Evolutionary conservation across 257 asterid genomes (phyloP).

Genomic region (Striga asiatica): DNA sequence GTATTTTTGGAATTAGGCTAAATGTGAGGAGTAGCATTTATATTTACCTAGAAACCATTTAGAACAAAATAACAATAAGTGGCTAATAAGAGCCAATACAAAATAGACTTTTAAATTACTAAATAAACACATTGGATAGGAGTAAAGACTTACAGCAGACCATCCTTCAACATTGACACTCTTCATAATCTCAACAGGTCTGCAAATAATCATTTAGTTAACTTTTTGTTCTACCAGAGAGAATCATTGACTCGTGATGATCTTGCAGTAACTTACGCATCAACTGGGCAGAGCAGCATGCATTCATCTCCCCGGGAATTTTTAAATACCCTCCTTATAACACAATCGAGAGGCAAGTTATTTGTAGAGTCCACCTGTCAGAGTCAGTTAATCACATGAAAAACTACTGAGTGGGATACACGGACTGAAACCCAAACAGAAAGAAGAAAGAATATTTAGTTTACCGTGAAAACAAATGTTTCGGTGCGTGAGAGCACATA

Average conservation of each 20-base stretch:
- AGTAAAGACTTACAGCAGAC: conserved; percentile 77
- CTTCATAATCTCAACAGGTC: conserved; percentile 93
- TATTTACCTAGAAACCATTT: not conserved
- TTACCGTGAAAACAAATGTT: not conserved
- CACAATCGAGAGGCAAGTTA: conserved; percentile 78
- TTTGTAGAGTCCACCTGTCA: conserved; percentile 81
- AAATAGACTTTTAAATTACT: not conserved
- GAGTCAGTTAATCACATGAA: conserved; percentile 11
- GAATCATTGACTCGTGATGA: conserved; percentile 10
- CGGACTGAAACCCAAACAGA: not conserved
- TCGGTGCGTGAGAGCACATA: not conserved
- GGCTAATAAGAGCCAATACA: not conserved
- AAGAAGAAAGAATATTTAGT: conserved; percentile 8
- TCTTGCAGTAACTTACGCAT: conserved; percentile 54
- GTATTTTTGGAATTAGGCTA: not conserved
- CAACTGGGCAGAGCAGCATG: conserved; percentile 93
- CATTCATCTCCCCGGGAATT: conserved; percentile 82
- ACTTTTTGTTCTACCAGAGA: conserved; percentile 4
- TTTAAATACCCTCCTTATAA: conserved; percentile 78
- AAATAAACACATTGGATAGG: conserved; percentile 5
- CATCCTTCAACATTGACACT: conserved; percentile 94
- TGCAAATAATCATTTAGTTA: conserved; percentile 25
- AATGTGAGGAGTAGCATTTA: not conserved
- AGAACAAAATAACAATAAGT: not conserved
- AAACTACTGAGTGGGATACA: not conserved